Evolutionary conservation across 371 early-diverging fungal species (phyloP).

Genomic region (Actinomucor elegans): DNA sequence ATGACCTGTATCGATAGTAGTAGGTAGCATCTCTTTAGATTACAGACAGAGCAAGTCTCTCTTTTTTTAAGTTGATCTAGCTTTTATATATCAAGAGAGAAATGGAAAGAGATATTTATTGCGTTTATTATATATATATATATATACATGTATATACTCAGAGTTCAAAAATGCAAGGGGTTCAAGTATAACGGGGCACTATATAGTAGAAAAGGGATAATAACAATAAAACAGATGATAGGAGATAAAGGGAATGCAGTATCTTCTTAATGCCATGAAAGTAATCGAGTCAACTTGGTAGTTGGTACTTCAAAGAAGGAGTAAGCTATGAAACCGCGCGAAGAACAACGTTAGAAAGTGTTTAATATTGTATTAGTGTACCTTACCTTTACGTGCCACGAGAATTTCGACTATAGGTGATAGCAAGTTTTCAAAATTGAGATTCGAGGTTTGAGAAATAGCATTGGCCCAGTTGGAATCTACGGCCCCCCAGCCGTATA

Average conservation of each 20-base stretch:
- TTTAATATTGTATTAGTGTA: neutral
- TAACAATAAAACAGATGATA: slow-evolving; percentile 9
- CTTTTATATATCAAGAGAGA: neutral
- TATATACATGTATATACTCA: neutral
- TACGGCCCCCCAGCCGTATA: slow-evolving; percentile 14
- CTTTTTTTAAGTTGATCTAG: neutral
- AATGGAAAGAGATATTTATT: neutral
- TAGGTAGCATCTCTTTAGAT: no score
- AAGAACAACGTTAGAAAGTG: no score
- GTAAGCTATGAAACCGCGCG: no score
- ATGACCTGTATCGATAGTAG: no score
- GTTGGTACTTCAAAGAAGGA: slow-evolving; percentile 31
- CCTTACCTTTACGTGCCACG: slow-evolving; percentile 27
- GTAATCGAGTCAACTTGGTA: slow-evolving; percentile 14
- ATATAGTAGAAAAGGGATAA: slow-evolving; percentile 11
- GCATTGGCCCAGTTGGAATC: slow-evolving; percentile 9
- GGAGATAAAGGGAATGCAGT: slow-evolving; percentile 1
- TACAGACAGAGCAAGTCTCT: no score
- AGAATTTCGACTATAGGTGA: slow-evolving; percentile 27
- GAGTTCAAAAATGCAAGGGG: slow-evolving; percentile 19
- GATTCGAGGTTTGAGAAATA: neutral
- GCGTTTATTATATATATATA: neutral
- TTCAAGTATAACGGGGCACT: neutral
- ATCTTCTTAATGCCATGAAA: slow-evolving; percentile 22
- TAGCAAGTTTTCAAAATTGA: slow-evolving; percentile 14